These are phyloP conservation scores for Phaeosphaeriaceae sp. DNA, from an alignment of 2,329 filamentous ascomycete species.

Conservation along the genomic window DNA sequence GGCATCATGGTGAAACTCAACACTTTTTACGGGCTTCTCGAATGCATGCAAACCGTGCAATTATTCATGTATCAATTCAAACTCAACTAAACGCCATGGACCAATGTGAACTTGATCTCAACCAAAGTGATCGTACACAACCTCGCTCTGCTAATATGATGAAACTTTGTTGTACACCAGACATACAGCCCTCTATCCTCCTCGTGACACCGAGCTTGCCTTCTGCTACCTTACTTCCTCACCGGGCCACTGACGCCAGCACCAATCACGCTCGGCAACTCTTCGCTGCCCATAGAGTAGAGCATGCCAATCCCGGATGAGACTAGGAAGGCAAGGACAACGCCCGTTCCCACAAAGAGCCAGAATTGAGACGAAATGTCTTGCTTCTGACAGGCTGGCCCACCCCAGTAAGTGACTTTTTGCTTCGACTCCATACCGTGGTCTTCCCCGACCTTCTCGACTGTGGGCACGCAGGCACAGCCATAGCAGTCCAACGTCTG, in stretches of 20 bases:
- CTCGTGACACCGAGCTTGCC: background rate
- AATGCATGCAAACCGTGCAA: slow-evolving; percentile 4
- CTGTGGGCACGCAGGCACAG: slow-evolving; percentile 74
- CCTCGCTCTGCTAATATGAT: slow-evolving; percentile 19
- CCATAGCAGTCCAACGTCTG: slow-evolving; percentile 69
- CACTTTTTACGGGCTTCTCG: background rate
- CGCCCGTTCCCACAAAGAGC: slow-evolving; percentile 77
- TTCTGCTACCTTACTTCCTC: slow-evolving; percentile 43
- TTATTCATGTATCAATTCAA: slow-evolving; percentile 33
- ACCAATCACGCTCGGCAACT: slow-evolving; percentile 92
- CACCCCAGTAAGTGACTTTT: slow-evolving; percentile 79
- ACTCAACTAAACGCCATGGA: slow-evolving; percentile 42
- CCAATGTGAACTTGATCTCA: slow-evolving; percentile 30
- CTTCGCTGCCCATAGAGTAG: slow-evolving; percentile 82
- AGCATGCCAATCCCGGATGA: slow-evolving; percentile 77
- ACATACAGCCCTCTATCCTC: slow-evolving; percentile 31
- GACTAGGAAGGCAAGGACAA: slow-evolving; percentile 72
- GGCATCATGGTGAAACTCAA: background rate
- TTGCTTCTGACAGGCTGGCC: slow-evolving; percentile 85
- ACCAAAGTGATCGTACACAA: slow-evolving; percentile 34
- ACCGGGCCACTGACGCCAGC: slow-evolving; percentile 79
- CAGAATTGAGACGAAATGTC: slow-evolving; percentile 90
- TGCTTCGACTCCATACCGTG: slow-evolving; percentile 53
- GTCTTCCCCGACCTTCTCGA: slow-evolving; percentile 56
- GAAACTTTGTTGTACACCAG: slow-evolving; percentile 34